These are phyloP conservation scores for Rhododendron ovatum DNA, from an alignment of 148 eudicot genomes.

Conservation along the genomic window DNA sequence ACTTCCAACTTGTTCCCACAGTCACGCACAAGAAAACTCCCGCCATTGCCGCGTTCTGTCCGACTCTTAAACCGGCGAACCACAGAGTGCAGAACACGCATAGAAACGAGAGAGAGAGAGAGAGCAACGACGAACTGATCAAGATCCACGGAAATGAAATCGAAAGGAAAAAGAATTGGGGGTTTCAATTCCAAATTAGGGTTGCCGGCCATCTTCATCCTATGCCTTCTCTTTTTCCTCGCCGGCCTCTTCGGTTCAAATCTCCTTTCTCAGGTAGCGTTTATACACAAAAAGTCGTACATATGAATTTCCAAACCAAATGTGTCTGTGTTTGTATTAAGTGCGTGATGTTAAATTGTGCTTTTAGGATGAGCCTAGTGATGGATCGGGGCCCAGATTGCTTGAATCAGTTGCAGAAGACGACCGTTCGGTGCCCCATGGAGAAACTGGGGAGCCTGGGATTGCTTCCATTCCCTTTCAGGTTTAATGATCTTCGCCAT, in stretches of 20 bases:
- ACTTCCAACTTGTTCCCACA: not conserved
- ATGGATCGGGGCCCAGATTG: constrained; percentile 30
- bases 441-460: constrained; percentile 51
- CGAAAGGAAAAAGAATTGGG: constrained; percentile 10
- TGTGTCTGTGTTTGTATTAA: not conserved
- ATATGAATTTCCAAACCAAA: not conserved
- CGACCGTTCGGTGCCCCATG: constrained; percentile 33
- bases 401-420: constrained; percentile 33
- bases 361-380: constrained; percentile 25
- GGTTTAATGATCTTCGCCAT: constrained; percentile 27
- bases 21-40: constrained; percentile 2
- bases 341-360: not conserved
- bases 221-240: constrained; percentile 48
- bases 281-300: not conserved
- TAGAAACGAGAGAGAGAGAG: no score
- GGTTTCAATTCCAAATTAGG: constrained; percentile 31
- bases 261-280: constrained; percentile 42
- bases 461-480: constrained; percentile 57
- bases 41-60: constrained; percentile 20
- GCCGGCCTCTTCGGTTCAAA: constrained; percentile 50
- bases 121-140: not conserved
- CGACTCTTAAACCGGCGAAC: not conserved
- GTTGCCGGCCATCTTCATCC: constrained; percentile 39
- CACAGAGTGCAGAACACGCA: not conserved
- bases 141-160: not conserved